Percentiles rank a stretch among this genome's conserved stretches.
These are phyloP conservation scores for Mycena alexandri DNA, from an alignment of 768 basidiomycete genomes.

Conservation along the genomic window DNA sequence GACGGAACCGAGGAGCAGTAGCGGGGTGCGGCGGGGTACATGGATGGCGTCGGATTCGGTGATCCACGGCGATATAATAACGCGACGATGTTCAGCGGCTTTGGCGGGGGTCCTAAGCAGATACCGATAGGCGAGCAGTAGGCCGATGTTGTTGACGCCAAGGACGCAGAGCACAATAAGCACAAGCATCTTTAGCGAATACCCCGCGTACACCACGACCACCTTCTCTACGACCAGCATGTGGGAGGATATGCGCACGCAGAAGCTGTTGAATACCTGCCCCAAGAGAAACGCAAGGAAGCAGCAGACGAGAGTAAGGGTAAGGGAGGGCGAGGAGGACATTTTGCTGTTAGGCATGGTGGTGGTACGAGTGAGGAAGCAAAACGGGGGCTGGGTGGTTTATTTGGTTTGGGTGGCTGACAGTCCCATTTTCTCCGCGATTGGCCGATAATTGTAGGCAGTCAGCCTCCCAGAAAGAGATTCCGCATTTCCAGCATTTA, in stretches of 20 bases:
- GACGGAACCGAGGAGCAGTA: background rate
- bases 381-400: background rate
- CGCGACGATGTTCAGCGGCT: background rate
- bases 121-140: background rate
- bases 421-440: too few relatives aligned
- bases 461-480: background rate
- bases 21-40: too few relatives aligned
- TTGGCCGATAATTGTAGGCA: too few relatives aligned
- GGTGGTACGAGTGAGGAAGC: constrained; percentile 8
- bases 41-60: too few relatives aligned
- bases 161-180: background rate
- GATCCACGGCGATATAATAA: too few relatives aligned
- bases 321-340: background rate
- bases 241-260: background rate
- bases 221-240: background rate
- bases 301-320: background rate
- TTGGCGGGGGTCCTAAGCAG: background rate
- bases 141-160: background rate
- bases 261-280: background rate
- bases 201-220: background rate
- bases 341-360: background rate
- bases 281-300: background rate
- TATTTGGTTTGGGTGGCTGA: background rate
- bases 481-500: background rate
- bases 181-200: background rate